Base-by-base conservation (phyloP, 2,329 filamentous ascomycete species). In the Aspergillus ibericus region DNA sequence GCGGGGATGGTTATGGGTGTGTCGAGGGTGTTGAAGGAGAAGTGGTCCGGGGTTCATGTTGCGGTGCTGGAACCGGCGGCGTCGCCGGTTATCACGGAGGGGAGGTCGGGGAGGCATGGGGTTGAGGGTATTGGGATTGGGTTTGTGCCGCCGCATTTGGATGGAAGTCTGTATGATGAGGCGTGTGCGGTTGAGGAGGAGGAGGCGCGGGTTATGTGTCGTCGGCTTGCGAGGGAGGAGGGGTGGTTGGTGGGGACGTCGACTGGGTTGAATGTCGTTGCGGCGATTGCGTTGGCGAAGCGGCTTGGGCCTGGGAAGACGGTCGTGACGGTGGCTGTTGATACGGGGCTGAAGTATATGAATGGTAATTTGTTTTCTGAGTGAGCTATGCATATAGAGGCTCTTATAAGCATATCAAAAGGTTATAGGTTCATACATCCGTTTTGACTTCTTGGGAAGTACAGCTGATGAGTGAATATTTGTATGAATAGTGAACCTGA, bases 81-180 rank as follows among this genome's bases (percentile, higher is more conserved):
- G 18, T 55, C 59, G 9, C 59, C 63, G 1, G 44, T 54, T 4
- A 53, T 61, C 10, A 61, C 59, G 1, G 48, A 62, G 34, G 57
- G 59, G 25, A 36, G 42, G n/a, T 22, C 46, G 3, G 85, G 89
- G 72, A 80, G 85, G 1, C 96, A 96, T 81, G 95, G 96, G 78
- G 92, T 97, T 1, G 93, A 96, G 78, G 93, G 93, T 27, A 96
- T 96, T 66, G 93, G 93, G 8, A 96, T 96, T 72, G 93, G 96
- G 73, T 96, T 96, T 73, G 88, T 96, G 58, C 92, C 92, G 3
- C 91, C 96, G 32, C 92, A 96, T 6, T 80, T 96, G 48, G 85
- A 92, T 64, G 88, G 88, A 69, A 76, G 86, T 16, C 74, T 85
- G 1, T 89, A 96, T 20, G 90, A 96, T 76, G 88, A 88, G 72